Base-by-base conservation (phyloP, 2,329 filamentous ascomycete species). In the Zymoseptoria pseudotritici region DNA sequence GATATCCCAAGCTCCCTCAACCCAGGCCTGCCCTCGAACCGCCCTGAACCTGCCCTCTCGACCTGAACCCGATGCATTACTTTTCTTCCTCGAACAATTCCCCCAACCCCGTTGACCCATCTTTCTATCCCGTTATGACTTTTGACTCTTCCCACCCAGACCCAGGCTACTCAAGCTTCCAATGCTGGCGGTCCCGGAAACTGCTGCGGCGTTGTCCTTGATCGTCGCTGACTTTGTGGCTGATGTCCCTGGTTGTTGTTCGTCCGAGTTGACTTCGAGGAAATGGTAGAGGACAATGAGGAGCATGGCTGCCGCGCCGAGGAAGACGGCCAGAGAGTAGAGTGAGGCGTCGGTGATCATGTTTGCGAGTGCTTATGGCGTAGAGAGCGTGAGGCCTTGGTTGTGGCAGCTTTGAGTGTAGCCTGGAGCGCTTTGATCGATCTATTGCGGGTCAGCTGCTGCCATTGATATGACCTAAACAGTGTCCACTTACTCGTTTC, bases 321-420 rank as follows among this genome's bases (percentile, higher is more conserved):
- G 89, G 75, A 97, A 93, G 75, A 97, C 86, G 75, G 94, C 92
- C 29, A 99, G 85, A 64, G 84, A 84, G 82, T 97, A 97, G 70
- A 99, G 87, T 66, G 94, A 87, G 75, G 83, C 80, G 85, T 99
- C 94, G 74, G 92, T 88, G 74, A 99, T 97, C 94, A 99, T 99
- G 54, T 70, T 89, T 29, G 56, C 29, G 49, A 17, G 52, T 49
- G 53, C 19, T 46, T 31, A 21, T 56, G 61, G 20, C 29, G 21
- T 20, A 21, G 19, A 53, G 6, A n/a, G 53, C 10, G 56, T 53
- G 56, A 31, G 49, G 19, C 17, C 1, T 46, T 9, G 50, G 50
- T 58, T 31, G 24, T 8, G 8, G 7, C 11, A n/a, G 7, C 22
- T 20, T 24, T 53, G 51, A 21, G 22, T 21, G 17, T 21, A 17